A percentile compares a stretch with the other conserved stretches of the same genome.
These are phyloP conservation scores for Geranium incanum DNA, from an alignment of 441 rosid species.

Conservation along the genomic window DNA sequence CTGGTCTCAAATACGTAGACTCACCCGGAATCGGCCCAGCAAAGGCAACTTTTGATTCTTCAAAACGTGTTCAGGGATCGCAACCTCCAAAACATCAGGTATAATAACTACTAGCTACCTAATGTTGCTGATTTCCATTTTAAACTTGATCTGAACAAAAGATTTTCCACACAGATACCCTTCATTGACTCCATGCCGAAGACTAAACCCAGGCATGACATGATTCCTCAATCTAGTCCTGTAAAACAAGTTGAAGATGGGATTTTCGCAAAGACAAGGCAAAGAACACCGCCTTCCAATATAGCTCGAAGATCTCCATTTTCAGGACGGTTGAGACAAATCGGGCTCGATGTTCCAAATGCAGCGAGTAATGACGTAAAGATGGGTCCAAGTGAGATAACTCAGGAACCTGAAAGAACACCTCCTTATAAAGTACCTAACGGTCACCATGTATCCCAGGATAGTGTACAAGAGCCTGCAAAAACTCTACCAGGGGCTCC, in stretches of 20 bases:
- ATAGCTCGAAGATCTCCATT: conserved; percentile 46
- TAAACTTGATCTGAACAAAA: conserved; percentile 15
- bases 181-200: conserved; percentile 48
- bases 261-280: conserved; percentile 44
- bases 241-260: conserved; percentile 50
- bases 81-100: conserved; percentile 70
- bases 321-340: conserved; percentile 40
- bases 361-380: conserved; percentile 27
- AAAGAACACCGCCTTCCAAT: conserved; percentile 64
- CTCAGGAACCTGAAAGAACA: conserved; percentile 29
- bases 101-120: conserved; percentile 15
- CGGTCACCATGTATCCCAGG: conserved; percentile 23
- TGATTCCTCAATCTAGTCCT: conserved; percentile 45
- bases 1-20: conserved; percentile 43
- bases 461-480: conserved; percentile 29
- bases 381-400: conserved; percentile 29
- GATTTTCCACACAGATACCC: conserved; percentile 45
- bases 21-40: conserved; percentile 31
- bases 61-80: conserved; percentile 44
- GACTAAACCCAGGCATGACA: conserved; percentile 60
- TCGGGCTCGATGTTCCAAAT: conserved; percentile 43
- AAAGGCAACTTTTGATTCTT: conserved; percentile 44
- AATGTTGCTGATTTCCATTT: conserved; percentile 9
- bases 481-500: conserved; percentile 37
- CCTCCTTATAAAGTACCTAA: conserved; percentile 18